Evolutionary conservation across 2,329 filamentous ascomycete genomes (phyloP).

Genomic region (Ceratocystis papillata): DNA sequence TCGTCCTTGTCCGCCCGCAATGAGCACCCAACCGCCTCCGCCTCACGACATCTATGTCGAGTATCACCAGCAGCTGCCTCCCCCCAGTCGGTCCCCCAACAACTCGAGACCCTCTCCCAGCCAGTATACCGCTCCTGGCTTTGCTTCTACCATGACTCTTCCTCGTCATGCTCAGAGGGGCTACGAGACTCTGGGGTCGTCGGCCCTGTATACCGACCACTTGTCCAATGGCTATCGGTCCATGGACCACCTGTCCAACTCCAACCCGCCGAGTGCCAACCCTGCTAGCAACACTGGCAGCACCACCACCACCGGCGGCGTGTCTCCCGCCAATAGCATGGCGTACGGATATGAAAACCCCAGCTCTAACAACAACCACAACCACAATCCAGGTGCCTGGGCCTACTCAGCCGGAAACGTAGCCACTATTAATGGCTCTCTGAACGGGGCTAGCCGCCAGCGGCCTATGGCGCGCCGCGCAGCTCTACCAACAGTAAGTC

Average conservation of each 20-base stretch:
- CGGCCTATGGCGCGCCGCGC: slow-evolving; percentile 45
- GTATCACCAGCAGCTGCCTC: slow-evolving; percentile 38
- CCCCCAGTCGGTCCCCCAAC: slow-evolving; percentile 55
- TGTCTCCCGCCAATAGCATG: slow-evolving; percentile 33
- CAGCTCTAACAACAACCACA: slow-evolving; percentile 39
- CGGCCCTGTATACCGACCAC: slow-evolving; percentile 61
- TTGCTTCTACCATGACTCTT: slow-evolving; percentile 34
- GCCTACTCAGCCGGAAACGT: slow-evolving; percentile 60
- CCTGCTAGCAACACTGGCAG: slow-evolving; percentile 26
- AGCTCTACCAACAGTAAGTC: slow-evolving; percentile 63
- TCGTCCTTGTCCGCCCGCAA: slow-evolving; percentile 28
- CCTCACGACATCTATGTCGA: slow-evolving; percentile 62
- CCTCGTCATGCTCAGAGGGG: slow-evolving; percentile 55
- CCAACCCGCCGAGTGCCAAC: slow-evolving; percentile 23
- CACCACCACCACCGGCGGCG: slow-evolving; percentile 29
- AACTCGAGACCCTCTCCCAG: slow-evolving; percentile 52
- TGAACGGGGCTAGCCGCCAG: slow-evolving; percentile 53
- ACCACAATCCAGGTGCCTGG: slow-evolving; percentile 40
- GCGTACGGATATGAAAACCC: slow-evolving; percentile 53
- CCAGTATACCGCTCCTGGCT: slow-evolving; percentile 40
- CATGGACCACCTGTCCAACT: slow-evolving; percentile 37
- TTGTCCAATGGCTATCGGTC: slow-evolving; percentile 51
- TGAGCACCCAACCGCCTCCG: slow-evolving; percentile 44
- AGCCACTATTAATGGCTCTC: slow-evolving; percentile 48
- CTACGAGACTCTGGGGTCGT: slow-evolving; percentile 57